A percentile compares a stretch with the other conserved stretches of the same genome.
Evolutionary conservation across 2,329 filamentous ascomycete genomes (phyloP).

Genomic region (Aspergillus calidoustus): DNA sequence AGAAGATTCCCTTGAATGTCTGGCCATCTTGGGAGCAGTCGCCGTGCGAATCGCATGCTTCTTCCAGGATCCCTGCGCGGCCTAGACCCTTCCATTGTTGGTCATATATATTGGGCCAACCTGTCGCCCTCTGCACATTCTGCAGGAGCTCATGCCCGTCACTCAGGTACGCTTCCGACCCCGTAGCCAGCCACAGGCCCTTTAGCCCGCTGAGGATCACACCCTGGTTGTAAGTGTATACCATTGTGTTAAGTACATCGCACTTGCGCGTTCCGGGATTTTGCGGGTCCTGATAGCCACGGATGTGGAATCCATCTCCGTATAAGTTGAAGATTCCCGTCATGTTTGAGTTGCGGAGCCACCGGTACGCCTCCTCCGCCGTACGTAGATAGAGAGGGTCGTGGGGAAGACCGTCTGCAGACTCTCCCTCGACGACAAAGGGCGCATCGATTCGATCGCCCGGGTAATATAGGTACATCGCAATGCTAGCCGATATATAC

Average conservation of each 20-base stretch:
- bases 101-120: constrained; percentile 60
- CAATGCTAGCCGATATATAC: constrained; percentile 80
- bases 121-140: constrained; percentile 76
- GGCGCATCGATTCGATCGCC: constrained; percentile 76
- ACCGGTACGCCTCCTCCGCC: constrained; percentile 77
- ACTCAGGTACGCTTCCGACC: constrained; percentile 69
- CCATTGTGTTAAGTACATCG: constrained; percentile 81
- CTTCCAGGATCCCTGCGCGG: constrained; percentile 79
- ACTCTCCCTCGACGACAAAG: constrained; percentile 52
- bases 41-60: constrained; percentile 75
- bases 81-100: constrained; percentile 75
- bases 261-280: constrained; percentile 72
- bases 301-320: constrained; percentile 87
- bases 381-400: constrained; percentile 72
- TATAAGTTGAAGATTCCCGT: constrained; percentile 75
- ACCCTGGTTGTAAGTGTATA: constrained; percentile 96
- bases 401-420: constrained; percentile 44
- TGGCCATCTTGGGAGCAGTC: constrained; percentile 82
- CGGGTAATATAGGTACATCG: constrained; percentile 89
- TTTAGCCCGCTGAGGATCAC: constrained; percentile 82
- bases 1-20: constrained; percentile 94
- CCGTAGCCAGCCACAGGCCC: constrained; percentile 79
- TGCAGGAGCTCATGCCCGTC: constrained; percentile 80
- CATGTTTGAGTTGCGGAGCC: constrained; percentile 82
- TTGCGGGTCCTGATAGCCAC: constrained; percentile 60